phyloP scores from a whole-genome alignment of 169 alveolate genomes.

The Pseudocohnilembus persalinus region DNA sequence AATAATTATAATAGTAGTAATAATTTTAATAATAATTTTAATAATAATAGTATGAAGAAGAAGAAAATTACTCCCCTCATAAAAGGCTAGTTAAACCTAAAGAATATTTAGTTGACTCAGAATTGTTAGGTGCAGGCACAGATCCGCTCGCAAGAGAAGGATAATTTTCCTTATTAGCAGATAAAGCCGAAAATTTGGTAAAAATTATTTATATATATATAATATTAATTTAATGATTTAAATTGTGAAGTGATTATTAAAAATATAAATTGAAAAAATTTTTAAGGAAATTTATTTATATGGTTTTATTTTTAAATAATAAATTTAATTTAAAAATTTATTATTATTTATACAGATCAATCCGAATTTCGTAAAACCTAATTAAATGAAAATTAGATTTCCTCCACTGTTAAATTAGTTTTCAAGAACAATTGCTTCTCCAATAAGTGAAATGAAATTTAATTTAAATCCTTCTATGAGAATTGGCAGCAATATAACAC shows the following conservation, averaged over 20 bases:
- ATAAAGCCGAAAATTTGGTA: constrained; percentile 51
- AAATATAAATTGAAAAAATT: no score
- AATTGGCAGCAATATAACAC: constrained; percentile 75
- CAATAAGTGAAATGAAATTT: constrained; percentile 63
- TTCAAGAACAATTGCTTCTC: constrained; percentile 83
- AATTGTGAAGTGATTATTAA: no score
- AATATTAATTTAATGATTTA: no score
- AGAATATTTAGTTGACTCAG: constrained; percentile 33
- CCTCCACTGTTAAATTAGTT: constrained; percentile 84
- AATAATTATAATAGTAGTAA: no score
- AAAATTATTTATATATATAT: no score
- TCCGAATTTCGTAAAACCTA: constrained; percentile 67
- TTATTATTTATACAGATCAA: constrained; percentile 40
- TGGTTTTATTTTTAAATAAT: no score
- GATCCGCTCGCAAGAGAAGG: constrained; percentile 79
- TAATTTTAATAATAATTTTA: no score
- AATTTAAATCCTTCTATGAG: constrained; percentile 72
- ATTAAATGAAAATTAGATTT: constrained; percentile 64
- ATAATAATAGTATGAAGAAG: neutral
- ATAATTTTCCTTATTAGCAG: constrained; percentile 64
- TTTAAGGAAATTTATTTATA: no score
- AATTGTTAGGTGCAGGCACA: constrained; percentile 78
- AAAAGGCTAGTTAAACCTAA: constrained; percentile 15
- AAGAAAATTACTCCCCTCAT: constrained; percentile 18
- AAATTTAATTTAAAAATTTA: no score